Percentiles rank a stretch among this genome's conserved stretches.
These are phyloP conservation scores for Scedosporium boydii DNA, from an alignment of 2,329 filamentous ascomycete genomes.

Conservation along the genomic window DNA sequence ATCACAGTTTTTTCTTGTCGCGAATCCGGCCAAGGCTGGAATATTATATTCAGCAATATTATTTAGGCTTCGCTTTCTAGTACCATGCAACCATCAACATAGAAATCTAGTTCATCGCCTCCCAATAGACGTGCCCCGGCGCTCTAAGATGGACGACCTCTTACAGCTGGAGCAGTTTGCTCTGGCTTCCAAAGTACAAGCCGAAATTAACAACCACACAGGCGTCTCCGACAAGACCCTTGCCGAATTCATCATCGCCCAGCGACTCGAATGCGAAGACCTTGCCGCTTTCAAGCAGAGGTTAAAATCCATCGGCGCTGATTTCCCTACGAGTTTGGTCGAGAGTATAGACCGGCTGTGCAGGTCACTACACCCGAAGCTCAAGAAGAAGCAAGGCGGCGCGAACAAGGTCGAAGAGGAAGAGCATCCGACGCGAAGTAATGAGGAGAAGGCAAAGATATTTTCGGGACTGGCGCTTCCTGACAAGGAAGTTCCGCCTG, in stretches of 20 bases:
- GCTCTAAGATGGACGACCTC: slow-evolving; percentile 70
- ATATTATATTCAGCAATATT: too few relatives aligned
- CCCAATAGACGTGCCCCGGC: too few relatives aligned
- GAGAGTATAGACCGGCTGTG: slow-evolving; percentile 89
- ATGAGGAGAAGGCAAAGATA: slow-evolving; percentile 64
- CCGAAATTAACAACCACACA: slow-evolving; percentile 88
- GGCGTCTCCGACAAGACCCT: slow-evolving; percentile 89
- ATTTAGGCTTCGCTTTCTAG: too few relatives aligned
- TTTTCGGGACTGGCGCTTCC: slow-evolving; percentile 86
- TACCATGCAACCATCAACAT: too few relatives aligned
- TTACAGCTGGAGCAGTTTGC: slow-evolving; percentile 86
- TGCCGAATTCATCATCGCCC: slow-evolving; percentile 90
- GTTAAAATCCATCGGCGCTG: slow-evolving; percentile 68
- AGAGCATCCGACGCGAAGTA: background rate
- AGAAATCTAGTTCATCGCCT: too few relatives aligned
- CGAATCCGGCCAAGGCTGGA: too few relatives aligned
- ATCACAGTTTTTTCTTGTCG: too few relatives aligned
- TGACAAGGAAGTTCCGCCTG: slow-evolving; percentile 49
- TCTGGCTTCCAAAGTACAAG: slow-evolving; percentile 88
- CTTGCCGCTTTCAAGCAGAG: slow-evolving; percentile 66
- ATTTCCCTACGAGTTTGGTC: slow-evolving; percentile 75
- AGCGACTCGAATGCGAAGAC: slow-evolving; percentile 66
- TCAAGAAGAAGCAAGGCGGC: slow-evolving; percentile 48
- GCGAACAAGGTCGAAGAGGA: slow-evolving; percentile 3
- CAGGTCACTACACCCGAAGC: slow-evolving; percentile 80